Conservation (phyloP, 768 basidiomycete genomes). For the Floccularia luteovirens region DNA sequence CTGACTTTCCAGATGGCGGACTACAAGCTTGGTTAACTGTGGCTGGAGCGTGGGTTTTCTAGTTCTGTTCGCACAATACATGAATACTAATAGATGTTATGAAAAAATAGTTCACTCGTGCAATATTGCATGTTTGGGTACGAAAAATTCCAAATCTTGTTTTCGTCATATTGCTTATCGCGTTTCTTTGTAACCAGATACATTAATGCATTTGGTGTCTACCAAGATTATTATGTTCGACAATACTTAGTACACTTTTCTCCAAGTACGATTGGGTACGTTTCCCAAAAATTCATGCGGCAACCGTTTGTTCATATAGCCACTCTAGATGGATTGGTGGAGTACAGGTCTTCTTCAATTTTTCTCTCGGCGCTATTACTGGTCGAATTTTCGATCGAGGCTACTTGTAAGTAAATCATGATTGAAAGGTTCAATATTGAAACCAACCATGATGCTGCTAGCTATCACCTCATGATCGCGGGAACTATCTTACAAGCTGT, state of each 20-base stretch:
- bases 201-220: conserved; percentile 12
- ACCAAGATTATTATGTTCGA: conserved; percentile 32
- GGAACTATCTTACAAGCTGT: conserved; percentile 9
- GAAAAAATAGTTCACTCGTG: no score
- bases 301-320: not conserved
- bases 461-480: conserved; percentile 14
- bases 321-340: conserved; percentile 42
- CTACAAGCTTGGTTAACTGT: conserved; percentile 11
- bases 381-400: conserved; percentile 46
- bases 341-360: conserved; percentile 40
- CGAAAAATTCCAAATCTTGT: not conserved
- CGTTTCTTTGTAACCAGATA: conserved; percentile 7
- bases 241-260: conserved; percentile 23
- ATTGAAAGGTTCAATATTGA: not conserved
- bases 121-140: conserved; percentile 14
- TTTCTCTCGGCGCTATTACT: conserved; percentile 35
- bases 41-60: conserved; percentile 9
- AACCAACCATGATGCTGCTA: not conserved
- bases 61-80: not conserved
- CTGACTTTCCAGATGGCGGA: conserved; percentile 12
- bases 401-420: conserved; percentile 29
- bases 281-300: no score
- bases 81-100: no score
- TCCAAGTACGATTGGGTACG: conserved; percentile 27
- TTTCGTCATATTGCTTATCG: not conserved